Conservation (phyloP, 1,139 yeast species). For the Nakaseomyces bracarensis region DNA sequence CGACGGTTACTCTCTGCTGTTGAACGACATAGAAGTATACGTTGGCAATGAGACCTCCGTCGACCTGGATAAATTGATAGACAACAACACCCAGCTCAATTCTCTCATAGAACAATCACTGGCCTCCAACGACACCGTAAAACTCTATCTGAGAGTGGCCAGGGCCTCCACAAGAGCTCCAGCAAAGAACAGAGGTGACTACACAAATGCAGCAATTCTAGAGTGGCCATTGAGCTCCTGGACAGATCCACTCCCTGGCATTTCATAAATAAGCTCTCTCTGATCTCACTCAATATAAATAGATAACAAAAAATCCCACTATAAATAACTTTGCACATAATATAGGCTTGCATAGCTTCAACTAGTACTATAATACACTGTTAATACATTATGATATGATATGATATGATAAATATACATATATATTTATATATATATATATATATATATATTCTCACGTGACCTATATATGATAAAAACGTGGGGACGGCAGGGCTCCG, state of each 20-base stretch:
- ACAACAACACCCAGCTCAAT: constrained; percentile 31
- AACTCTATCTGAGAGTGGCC: constrained; percentile 49
- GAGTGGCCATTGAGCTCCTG: constrained; percentile 53
- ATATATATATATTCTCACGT: no score
- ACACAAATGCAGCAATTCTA: constrained; percentile 48
- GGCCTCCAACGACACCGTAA: constrained; percentile 30
- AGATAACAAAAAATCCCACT: no score
- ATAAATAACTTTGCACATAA: no score
- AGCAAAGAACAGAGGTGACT: constrained; percentile 42
- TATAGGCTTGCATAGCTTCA: no score
- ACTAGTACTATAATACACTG: no score
- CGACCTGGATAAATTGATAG: constrained; percentile 37
- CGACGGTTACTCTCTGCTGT: constrained; percentile 51
- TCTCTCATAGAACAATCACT: constrained; percentile 26
- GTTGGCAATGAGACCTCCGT: constrained; percentile 45
- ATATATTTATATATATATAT: no score
- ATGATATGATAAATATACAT: no score
- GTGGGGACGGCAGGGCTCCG: no score
- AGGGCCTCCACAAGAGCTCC: constrained; percentile 38
- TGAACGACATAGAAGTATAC: constrained; percentile 74
- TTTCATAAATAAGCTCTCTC: constrained; percentile 24
- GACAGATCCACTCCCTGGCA: constrained; percentile 39
- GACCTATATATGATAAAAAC: no score
- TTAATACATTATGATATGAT: no score
- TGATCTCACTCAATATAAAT: no score